Percentiles rank a stretch among this genome's conserved stretches.
These are phyloP conservation scores for Zygoascus flipseniorum DNA, from an alignment of 805 yeast genomes.

Conservation along the genomic window DNA sequence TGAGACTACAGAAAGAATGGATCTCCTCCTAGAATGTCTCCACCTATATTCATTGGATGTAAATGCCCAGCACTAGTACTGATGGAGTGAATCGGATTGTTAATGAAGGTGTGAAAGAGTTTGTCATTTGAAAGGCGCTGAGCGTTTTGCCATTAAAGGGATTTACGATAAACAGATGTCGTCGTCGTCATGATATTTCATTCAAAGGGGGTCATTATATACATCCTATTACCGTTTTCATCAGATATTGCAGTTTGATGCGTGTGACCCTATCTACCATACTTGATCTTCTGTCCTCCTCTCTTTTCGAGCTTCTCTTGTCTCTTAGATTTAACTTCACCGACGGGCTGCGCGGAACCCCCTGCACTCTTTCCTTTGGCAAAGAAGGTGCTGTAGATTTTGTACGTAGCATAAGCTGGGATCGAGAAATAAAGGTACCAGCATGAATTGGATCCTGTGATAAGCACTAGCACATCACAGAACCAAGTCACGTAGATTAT, in stretches of 20 bases:
- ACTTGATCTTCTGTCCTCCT: constrained; percentile 14
- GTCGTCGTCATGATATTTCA: background rate
- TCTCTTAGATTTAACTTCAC: constrained; percentile 26
- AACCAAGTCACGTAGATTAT: constrained; percentile 56
- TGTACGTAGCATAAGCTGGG: constrained; percentile 46
- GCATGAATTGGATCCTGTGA: constrained; percentile 48
- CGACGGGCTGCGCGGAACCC: constrained; percentile 12
- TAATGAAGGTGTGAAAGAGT: too few relatives aligned
- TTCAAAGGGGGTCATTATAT: background rate
- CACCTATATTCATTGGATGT: too few relatives aligned
- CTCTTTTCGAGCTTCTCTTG: constrained; percentile 33
- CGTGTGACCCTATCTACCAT: constrained; percentile 1
- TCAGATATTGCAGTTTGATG: background rate
- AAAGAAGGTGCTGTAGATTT: constrained; percentile 34
- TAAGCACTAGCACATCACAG: constrained; percentile 43
- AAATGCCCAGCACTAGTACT: too few relatives aligned
- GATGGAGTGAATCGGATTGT: too few relatives aligned
- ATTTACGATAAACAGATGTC: too few relatives aligned
- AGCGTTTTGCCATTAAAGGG: too few relatives aligned
- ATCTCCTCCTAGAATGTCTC: too few relatives aligned
- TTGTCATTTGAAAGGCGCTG: too few relatives aligned
- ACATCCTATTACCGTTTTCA: constrained; percentile 5
- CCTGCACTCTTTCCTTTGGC: constrained; percentile 12
- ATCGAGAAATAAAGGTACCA: constrained; percentile 49
- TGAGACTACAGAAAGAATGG: too few relatives aligned